Evolutionary conservation across 441 rosid species (phyloP).

Genomic region (Pelargonium citronellum): DNA sequence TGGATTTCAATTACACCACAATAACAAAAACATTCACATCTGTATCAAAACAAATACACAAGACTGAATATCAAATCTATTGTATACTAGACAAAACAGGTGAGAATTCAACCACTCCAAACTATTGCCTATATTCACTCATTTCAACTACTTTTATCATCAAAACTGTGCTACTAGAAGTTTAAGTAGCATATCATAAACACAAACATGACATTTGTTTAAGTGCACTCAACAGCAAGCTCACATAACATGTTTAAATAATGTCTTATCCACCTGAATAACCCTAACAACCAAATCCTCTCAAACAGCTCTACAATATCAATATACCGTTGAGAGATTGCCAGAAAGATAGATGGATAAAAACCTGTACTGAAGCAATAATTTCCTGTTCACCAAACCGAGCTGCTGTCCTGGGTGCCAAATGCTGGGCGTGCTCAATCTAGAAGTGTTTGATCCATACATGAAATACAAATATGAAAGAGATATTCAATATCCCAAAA

Average conservation of each 20-base stretch:
- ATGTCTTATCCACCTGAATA: not conserved
- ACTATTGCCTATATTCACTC: no score
- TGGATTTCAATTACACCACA: constrained; percentile 8
- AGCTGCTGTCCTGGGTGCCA: constrained; percentile 51
- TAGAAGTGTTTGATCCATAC: constrained; percentile 24
- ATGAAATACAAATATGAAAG: constrained; percentile 4
- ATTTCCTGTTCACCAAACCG: constrained; percentile 64
- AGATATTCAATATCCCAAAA: not conserved
- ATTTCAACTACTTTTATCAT: no score
- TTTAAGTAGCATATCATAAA: no score
- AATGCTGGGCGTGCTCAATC: constrained; percentile 92
- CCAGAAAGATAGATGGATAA: constrained; percentile 15
- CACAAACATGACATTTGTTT: no score
- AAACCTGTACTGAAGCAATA: constrained; percentile 78
- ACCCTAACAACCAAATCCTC: not conserved
- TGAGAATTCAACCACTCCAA: no score
- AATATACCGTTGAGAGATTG: not conserved
- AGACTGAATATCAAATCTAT: not conserved
- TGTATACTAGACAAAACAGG: not conserved
- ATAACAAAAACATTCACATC: not conserved
- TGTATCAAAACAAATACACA: constrained; percentile 2
- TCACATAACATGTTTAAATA: not conserved
- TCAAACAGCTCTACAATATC: not conserved
- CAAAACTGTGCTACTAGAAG: no score
- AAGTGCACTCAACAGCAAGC: not conserved